These are phyloP conservation scores for Cryptococcus sp. DNA, from an alignment of 1,284 basidiomycete species.

Conservation along the genomic window DNA sequence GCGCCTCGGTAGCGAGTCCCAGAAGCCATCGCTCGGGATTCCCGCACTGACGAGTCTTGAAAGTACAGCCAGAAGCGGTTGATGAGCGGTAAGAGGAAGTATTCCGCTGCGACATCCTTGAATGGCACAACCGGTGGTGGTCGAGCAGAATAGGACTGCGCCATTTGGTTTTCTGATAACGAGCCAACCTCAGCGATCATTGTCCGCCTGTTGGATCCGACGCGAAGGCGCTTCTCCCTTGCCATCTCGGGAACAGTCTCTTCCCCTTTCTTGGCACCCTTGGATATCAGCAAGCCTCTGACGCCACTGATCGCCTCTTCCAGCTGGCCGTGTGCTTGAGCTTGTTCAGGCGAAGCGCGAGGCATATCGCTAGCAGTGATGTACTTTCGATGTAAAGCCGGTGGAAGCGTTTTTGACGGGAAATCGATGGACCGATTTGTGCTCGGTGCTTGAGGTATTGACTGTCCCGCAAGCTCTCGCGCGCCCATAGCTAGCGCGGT, in stretches of 20 bases:
- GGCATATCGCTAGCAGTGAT: slow-evolving; percentile 49
- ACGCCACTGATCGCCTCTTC: slow-evolving; percentile 42
- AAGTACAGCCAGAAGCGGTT: slow-evolving; percentile 90
- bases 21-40: slow-evolving; percentile 63
- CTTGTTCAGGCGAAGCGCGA: neutral
- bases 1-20: slow-evolving; percentile 65
- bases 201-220: slow-evolving; percentile 52
- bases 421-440: slow-evolving; percentile 57
- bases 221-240: slow-evolving; percentile 72
- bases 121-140: slow-evolving; percentile 55
- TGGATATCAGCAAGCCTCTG: slow-evolving; percentile 39
- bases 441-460: slow-evolving; percentile 55
- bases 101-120: slow-evolving; percentile 77
- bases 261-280: slow-evolving; percentile 40
- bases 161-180: slow-evolving; percentile 37
- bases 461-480: slow-evolving; percentile 75
- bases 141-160: slow-evolving; percentile 5
- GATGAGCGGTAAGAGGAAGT: slow-evolving; percentile 82
- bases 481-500: slow-evolving; percentile 83
- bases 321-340: slow-evolving; percentile 25
- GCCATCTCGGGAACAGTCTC: slow-evolving; percentile 62
- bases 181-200: slow-evolving; percentile 36
- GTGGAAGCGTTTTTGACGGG: slow-evolving; percentile 77
- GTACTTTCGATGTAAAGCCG: slow-evolving; percentile 68
- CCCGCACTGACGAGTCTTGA: slow-evolving; percentile 73